Evolutionary conservation across 2,329 filamentous ascomycete species (phyloP).

Genomic region (Huntiella omanensis): DNA sequence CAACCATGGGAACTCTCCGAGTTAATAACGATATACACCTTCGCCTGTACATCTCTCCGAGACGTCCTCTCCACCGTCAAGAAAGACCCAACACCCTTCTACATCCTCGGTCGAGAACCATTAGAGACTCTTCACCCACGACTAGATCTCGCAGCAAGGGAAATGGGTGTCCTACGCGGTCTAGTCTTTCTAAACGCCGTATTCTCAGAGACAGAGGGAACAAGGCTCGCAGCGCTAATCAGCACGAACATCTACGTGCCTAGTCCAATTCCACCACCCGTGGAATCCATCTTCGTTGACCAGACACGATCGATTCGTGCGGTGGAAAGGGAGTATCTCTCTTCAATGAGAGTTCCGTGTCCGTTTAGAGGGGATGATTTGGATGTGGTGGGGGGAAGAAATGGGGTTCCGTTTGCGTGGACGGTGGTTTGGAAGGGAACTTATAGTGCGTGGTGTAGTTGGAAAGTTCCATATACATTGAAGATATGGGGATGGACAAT

Average conservation of each 20-base stretch:
- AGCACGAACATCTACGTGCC: background rate
- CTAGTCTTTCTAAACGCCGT: slow-evolving; percentile 5
- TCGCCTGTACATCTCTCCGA: slow-evolving; percentile 3
- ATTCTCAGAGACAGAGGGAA: slow-evolving; percentile 2
- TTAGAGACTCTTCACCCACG: background rate
- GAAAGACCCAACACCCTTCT: background rate
- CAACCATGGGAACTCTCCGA: slow-evolving; percentile 10
- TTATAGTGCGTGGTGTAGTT: slow-evolving; percentile 8
- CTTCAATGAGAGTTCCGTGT: background rate
- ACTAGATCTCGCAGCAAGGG: background rate
- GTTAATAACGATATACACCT: slow-evolving; percentile 7
- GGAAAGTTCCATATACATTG: slow-evolving; percentile 5
- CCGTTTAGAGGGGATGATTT: slow-evolving; percentile 8
- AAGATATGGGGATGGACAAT: slow-evolving; percentile 11
- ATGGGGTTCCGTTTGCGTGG: slow-evolving; percentile 6
- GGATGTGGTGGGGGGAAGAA: background rate
- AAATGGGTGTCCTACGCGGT: slow-evolving; percentile 4
- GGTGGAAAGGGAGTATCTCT: background rate
- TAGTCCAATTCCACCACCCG: background rate
- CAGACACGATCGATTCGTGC: background rate
- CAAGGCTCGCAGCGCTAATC: background rate
- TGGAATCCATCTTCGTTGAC: background rate
- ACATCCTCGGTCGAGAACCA: background rate
- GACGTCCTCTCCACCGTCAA: slow-evolving; percentile 1
- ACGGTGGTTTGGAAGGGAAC: slow-evolving; percentile 7